These are phyloP conservation scores for Auricularia sp. DNA, from an alignment of 768 basidiomycete genomes.

Conservation along the genomic window DNA sequence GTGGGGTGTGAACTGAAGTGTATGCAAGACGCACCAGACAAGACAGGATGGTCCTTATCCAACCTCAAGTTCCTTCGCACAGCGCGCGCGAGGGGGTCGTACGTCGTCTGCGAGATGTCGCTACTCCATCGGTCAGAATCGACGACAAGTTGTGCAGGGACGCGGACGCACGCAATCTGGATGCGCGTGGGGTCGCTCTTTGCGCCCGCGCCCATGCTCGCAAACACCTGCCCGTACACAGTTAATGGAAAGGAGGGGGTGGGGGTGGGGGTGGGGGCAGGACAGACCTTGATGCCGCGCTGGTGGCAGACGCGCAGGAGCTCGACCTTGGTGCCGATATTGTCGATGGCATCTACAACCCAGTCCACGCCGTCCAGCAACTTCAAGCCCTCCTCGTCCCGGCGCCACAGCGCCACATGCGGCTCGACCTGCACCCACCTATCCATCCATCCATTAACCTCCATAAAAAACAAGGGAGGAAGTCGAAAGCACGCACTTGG, in stretches of 20 bases:
- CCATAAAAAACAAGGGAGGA: too few species aligned
- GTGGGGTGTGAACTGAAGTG: too few species aligned
- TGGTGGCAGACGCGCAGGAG: constrained; percentile 81
- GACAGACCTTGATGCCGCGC: constrained; percentile 60
- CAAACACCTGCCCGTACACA: too few species aligned
- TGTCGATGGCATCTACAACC: constrained; percentile 98
- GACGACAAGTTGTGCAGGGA: too few species aligned
- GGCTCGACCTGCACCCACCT: constrained; percentile 65
- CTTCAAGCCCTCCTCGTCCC: constrained; percentile 56
- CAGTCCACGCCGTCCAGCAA: constrained; percentile 82
- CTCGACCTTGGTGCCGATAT: constrained; percentile 94
- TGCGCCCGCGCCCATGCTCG: constrained; percentile 93
- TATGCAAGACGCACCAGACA: constrained; percentile 8
- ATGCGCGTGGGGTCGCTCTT: constrained; percentile 92
- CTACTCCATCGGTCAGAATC: constrained; percentile 20
- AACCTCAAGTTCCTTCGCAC: constrained; percentile 51
- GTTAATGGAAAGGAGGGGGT: too few species aligned
- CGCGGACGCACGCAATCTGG: constrained; percentile 43
- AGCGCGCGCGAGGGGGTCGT: constrained; percentile 89
- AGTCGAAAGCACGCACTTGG: too few species aligned
- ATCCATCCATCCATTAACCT: too few species aligned
- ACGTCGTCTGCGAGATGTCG: constrained; percentile 85
- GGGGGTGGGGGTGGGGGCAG: too few species aligned
- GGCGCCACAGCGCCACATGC: constrained; percentile 75
- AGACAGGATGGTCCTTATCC: constrained; percentile 18